phyloP scores from a whole-genome alignment of 306 rosid genomes.

The Gastrolobium villosum region DNA sequence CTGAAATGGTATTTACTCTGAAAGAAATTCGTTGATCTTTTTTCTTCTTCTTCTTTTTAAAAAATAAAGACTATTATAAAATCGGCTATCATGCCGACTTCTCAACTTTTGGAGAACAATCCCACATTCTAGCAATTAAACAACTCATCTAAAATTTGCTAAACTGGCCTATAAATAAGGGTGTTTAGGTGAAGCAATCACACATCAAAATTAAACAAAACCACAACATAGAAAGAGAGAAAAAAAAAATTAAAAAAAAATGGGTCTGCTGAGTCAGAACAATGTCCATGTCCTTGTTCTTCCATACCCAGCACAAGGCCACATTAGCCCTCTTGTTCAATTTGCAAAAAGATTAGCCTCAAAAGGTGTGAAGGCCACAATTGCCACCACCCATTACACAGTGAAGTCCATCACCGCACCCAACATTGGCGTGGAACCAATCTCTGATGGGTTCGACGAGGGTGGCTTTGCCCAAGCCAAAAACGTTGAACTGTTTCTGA shows the following conservation, averaged over 20 bases:
- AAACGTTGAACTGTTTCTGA: slow-evolving; percentile 41
- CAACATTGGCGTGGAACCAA: slow-evolving; percentile 58
- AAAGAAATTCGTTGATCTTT: no score
- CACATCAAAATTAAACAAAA: background rate
- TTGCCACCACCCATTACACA: slow-evolving; percentile 65
- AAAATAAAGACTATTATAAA: no score
- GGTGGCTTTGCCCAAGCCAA: slow-evolving; percentile 60
- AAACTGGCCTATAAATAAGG: slow-evolving; percentile 20
- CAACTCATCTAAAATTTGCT: background rate
- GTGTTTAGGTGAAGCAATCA: background rate
- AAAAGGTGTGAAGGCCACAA: slow-evolving; percentile 56
- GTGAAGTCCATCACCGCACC: slow-evolving; percentile 50
- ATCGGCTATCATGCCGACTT: no score
- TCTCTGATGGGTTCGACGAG: slow-evolving; percentile 73
- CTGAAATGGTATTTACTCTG: no score
- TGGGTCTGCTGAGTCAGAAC: slow-evolving; percentile 38
- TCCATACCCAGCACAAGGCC: slow-evolving; percentile 71
- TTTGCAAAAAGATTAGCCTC: slow-evolving; percentile 61
- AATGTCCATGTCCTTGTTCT: slow-evolving; percentile 52
- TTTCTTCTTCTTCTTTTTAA: no score
- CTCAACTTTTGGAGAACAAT: no score
- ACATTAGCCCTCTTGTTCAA: slow-evolving; percentile 64
- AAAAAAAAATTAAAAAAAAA: background rate
- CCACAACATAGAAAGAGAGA: no score
- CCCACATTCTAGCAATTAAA: no score